These are phyloP conservation scores for Lycium ferocissimum DNA, from an alignment of 257 asterid species.

Conservation along the genomic window DNA sequence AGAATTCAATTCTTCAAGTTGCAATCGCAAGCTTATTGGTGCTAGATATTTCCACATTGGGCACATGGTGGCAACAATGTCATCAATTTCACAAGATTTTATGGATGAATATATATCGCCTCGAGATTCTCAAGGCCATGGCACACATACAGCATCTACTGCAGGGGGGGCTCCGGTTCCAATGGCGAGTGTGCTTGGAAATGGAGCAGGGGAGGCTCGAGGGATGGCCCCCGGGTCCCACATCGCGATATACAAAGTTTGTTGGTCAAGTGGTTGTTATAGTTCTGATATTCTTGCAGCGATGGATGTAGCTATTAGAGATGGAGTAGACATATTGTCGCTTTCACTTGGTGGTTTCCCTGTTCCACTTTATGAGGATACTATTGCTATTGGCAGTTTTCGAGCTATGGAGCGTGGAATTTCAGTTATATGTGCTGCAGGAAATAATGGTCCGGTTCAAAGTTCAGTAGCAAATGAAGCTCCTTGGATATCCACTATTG, in stretches of 20 bases:
- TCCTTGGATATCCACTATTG: conserved; percentile 33
- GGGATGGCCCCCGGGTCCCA: conserved; percentile 34
- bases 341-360: conserved; percentile 33
- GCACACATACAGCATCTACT: conserved; percentile 74
- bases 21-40: conserved; percentile 84
- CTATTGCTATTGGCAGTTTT: conserved; percentile 34
- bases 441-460: conserved; percentile 28
- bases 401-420: conserved; percentile 31
- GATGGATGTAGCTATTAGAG: conserved; percentile 32
- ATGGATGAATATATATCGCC: conserved; percentile 47
- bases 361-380: conserved; percentile 30
- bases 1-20: conserved; percentile 60
- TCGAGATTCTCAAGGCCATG: conserved; percentile 65
- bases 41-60: conserved; percentile 85
- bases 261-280: conserved; percentile 33
- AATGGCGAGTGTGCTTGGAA: conserved; percentile 30
- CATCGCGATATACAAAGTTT: conserved; percentile 36
- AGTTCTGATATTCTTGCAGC: conserved; percentile 33
- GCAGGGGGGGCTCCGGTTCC: conserved; percentile 47
- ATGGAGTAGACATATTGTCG: conserved; percentile 35
- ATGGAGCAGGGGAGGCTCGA: conserved; percentile 31
- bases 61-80: conserved; percentile 65
- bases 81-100: conserved; percentile 39
- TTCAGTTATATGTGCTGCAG: conserved; percentile 30
- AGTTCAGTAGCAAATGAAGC: conserved; percentile 34